Base-by-base conservation (phyloP, 352 stramenopile species). In the Phytophthora pini region DNA sequence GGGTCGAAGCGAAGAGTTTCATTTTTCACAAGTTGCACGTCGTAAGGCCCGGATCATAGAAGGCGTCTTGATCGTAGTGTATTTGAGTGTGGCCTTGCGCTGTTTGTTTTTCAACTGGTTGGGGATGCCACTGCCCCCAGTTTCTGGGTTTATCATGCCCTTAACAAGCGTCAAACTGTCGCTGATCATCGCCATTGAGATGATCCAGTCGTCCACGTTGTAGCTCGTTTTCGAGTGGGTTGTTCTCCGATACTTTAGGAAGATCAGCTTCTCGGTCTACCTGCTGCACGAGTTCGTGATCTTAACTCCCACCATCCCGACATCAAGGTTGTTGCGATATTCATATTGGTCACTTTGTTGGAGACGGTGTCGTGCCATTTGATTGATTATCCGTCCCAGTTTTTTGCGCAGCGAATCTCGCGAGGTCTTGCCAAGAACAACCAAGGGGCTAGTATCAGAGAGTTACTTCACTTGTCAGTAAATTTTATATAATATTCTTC, bases 81-180 rank as follows among this genome's bases (percentile, higher is more conserved):
- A 49, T 10, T 13, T 49, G 10, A 49, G 43, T 17, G 43, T 49
- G 22, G 43, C 32, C 17, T 49, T 49, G 6, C 43, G 43, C 17
- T 20, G 43, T 17, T 20, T 49, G 2, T 49, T 49, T 26, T 49
- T 49, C 43, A 49, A 49, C n/a, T 49, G 43, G 43, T 34, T 49
- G 43, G 43, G 43, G n/a, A 32, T 49, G 43, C 22, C 43, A 9
- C 22, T 49, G 0, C 43, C 43, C 9, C 43, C 43, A 8, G 7
- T 10, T 8, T 34, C 43, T 2, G 17, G 22, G 22, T 34, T 11
- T 8, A 34, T 34, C 31, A 34, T 34, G 31, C 31, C 31, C 2
- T 34, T 34, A 0, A 34, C 31, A 2, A 34, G 31, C 31, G 31
- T 49, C 43, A 49, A 49, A 26, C 24, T 49, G 43, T 49, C 43